phyloP scores from a whole-genome alignment of 2,329 filamentous ascomycete species.

The Elsinoe ampelina region DNA sequence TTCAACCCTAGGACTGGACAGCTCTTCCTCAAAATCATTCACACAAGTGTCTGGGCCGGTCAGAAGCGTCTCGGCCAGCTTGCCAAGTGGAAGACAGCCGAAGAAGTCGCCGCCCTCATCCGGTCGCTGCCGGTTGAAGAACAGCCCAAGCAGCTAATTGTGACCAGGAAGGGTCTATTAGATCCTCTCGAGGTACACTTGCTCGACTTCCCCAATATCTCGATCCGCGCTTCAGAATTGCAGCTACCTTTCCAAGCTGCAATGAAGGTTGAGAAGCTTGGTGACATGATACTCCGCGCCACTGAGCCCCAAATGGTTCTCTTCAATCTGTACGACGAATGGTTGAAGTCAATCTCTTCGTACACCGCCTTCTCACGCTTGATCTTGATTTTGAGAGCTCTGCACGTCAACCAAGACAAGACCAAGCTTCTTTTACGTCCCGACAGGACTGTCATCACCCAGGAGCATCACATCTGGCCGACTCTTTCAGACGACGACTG shows the following conservation, averaged over 20 bases:
- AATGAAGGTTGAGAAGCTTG: constrained; percentile 99
- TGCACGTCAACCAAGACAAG: constrained; percentile 98
- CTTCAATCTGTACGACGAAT: constrained; percentile 98
- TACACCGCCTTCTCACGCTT: constrained; percentile 97
- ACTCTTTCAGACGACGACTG: constrained; percentile 89
- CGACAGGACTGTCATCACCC: constrained; percentile 96
- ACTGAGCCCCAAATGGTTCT: constrained; percentile 99
- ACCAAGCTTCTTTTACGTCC: constrained; percentile 90
- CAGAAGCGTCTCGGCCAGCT: constrained; percentile 98
- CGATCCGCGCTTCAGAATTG: constrained; percentile 91
- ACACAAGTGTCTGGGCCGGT: constrained; percentile 97
- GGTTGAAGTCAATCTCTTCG: constrained; percentile 95
- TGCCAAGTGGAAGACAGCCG: constrained; percentile 98
- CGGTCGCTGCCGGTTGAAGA: constrained; percentile 93
- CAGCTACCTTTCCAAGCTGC: constrained; percentile 98
- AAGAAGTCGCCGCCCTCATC: constrained; percentile 97
- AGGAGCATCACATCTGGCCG: constrained; percentile 98
- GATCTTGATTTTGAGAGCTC: constrained; percentile 81
- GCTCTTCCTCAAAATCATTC: constrained; percentile 97
- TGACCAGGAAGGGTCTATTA: constrained; percentile 91
- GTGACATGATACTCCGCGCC: constrained; percentile 95
- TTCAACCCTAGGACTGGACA: constrained; percentile 99
- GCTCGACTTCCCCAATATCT: constrained; percentile 98
- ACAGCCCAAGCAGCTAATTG: constrained; percentile 96
- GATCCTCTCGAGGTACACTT: constrained; percentile 96